A percentile compares a stretch with the other conserved stretches of the same genome.
Evolutionary conservation across 2,329 filamentous ascomycete genomes (phyloP).

Genomic region (Amauroascus niger): DNA sequence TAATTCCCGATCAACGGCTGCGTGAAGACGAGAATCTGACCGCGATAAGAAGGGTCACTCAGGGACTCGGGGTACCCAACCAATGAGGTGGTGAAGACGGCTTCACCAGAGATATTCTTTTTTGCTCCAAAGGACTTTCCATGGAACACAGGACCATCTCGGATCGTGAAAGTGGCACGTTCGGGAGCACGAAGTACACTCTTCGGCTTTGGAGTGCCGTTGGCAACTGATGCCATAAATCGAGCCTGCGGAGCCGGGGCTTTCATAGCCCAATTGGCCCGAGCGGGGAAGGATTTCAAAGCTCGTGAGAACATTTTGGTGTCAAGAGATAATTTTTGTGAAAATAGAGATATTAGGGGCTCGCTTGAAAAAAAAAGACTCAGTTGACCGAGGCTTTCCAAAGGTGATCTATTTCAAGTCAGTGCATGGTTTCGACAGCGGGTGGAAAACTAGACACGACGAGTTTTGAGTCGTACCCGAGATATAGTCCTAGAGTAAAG

Average conservation of each 20-base stretch:
- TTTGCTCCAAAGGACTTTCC: constrained; percentile 96
- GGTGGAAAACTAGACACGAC: neutral
- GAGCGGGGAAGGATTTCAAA: constrained; percentile 43
- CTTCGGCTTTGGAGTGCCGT: constrained; percentile 52
- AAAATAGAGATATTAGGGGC: neutral
- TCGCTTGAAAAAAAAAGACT: constrained; percentile 26
- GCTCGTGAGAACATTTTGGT: constrained; percentile 45
- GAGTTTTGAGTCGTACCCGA: constrained; percentile 40
- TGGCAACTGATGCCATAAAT: constrained; percentile 56
- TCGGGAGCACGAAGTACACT: constrained; percentile 62
- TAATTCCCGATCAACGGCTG: constrained; percentile 98
- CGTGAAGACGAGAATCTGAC: constrained; percentile 94
- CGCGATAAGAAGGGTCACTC: constrained; percentile 59
- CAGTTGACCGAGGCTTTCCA: constrained; percentile 59
- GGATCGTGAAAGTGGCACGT: constrained; percentile 88
- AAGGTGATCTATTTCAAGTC: constrained; percentile 46
- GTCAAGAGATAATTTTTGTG: constrained; percentile 16
- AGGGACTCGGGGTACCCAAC: constrained; percentile 93
- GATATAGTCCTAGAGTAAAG: constrained; percentile 50
- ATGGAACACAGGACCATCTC: constrained; percentile 90
- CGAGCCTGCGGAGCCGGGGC: constrained; percentile 28
- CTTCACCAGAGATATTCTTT: constrained; percentile 93
- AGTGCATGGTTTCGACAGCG: constrained; percentile 18
- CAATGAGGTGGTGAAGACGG: constrained; percentile 95
- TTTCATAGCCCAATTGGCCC: constrained; percentile 39